Base-by-base conservation (phyloP, 805 yeast genomes). In the Starmerella potacharoeniae region DNA sequence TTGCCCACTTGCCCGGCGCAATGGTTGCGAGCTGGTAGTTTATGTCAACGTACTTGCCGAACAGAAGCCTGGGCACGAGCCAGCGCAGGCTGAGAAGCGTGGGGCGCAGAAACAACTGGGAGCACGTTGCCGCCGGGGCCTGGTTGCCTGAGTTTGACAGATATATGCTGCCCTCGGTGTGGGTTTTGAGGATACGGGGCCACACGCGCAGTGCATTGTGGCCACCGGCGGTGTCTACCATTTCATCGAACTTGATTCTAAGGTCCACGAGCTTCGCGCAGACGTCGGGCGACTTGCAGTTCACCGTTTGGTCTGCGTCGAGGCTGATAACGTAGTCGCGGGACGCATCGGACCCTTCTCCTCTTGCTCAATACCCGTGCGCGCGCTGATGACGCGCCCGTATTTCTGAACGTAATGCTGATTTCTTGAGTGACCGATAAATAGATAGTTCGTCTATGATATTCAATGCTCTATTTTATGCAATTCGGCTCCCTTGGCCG, bases 191-290 rank as follows among this genome's bases (percentile, higher is more conserved):
- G 28, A 73, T 70, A 40, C 70, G 61, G 5, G 69, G 62, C 53
- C 78, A 71, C 11, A 73, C 66, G 3, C 71, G 65, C 53, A 80
- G 72, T 28, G 82, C 74, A 22, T 75, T 78, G 30, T 65, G 65
- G 53, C 77, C 78, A 41, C 95, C 90, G 51, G 78, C 79, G 53
- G 83, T 75, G 69, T 86, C 95, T 34, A 81, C 64, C 44, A 85
- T 78, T 10, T 77, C 64, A 63, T 84, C 87, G 62, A 81, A 85
- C 50, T 57, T 58, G 43, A 40, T 40, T 10, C 35, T 50, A 5
- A 50, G 51, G 7, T 31, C 33, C 35, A 16, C 40, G 31, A 51
- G 49, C 28, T 48, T 33, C 48, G 37, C 43, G 40, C 54, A 43
- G n/a, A 51, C 37, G 17, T 53, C 31, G 11, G 37, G 40, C 2